Percentiles rank a stretch among this genome's conserved stretches.
Conservation (phyloP, 2,329 filamentous ascomycete genomes). For the Lasiodiplodia sp. region DNA sequence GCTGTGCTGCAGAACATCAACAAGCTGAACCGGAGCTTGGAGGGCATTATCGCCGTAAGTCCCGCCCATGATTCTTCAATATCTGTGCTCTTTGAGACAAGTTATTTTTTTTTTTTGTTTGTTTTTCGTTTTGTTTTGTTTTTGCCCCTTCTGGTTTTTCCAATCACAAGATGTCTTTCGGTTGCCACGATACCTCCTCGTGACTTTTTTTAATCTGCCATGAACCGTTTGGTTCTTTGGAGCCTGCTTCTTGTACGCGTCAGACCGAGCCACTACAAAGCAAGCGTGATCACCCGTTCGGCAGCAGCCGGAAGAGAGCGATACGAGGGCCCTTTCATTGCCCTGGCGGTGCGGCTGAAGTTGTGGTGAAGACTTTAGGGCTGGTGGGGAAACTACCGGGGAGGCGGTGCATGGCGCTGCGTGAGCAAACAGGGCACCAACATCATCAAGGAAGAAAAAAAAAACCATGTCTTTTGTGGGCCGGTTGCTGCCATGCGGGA, state of each 20-base stretch:
- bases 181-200: no score
- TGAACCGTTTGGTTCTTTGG: no score
- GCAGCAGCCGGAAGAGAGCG: not conserved
- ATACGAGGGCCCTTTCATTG: not conserved
- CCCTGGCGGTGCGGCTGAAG: not conserved
- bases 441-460: not conserved
- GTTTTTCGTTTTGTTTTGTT: not conserved
- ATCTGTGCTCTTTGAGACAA: not conserved
- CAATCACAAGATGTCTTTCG: no score
- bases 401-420: constrained; percentile 13
- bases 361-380: constrained; percentile 10
- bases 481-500: not conserved
- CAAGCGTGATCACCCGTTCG: not conserved
- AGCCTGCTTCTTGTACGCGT: no score
- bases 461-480: not conserved
- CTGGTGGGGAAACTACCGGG: not conserved
- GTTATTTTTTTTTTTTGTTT: not conserved
- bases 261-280: not conserved
- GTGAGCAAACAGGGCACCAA: not conserved
- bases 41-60: constrained; percentile 85
- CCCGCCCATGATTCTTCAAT: not conserved
- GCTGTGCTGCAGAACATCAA: constrained; percentile 96
- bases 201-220: not conserved
- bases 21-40: constrained; percentile 88
- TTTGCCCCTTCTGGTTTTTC: no score